Evolutionary conservation across 805 yeast species (phyloP).

Genomic region (baker's yeast (Saccharomyces cerevisiae)): DNA sequence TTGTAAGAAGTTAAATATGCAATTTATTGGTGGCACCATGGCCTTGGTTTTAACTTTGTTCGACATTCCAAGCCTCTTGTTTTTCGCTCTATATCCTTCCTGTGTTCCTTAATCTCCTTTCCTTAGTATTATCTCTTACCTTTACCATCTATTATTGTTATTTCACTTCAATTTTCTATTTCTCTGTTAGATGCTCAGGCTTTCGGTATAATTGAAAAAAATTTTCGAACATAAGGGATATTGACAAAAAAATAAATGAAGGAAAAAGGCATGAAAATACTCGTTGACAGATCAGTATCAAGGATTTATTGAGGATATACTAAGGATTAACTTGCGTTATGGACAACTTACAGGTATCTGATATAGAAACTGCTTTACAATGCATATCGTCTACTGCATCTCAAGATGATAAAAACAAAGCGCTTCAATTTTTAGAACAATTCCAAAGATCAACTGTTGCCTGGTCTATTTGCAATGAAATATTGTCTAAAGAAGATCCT

Average conservation of each 20-base stretch:
- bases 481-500: slow-evolving; percentile 34
- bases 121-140: background rate
- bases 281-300: background rate
- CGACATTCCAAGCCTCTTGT: slow-evolving; percentile 11
- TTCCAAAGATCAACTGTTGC: slow-evolving; percentile 81
- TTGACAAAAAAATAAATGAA: background rate
- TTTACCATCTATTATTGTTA: background rate
- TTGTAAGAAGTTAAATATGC: slow-evolving; percentile 79
- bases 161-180: background rate
- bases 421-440: slow-evolving; percentile 54
- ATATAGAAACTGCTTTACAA: slow-evolving; percentile 22
- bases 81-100: background rate
- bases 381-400: slow-evolving; percentile 25
- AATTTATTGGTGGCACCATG: slow-evolving; percentile 84
- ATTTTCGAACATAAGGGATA: background rate
- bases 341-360: slow-evolving; percentile 7
- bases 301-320: background rate
- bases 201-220: background rate
- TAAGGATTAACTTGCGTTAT: background rate
- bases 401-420: slow-evolving; percentile 32
- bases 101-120: background rate
- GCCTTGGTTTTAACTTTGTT: slow-evolving; percentile 12
- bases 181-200: background rate
- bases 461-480: slow-evolving; percentile 61
- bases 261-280: background rate